Evolutionary conservation across 192 early-diverging fungal species (phyloP), one percentile per base, ranked within the genome.

Genomic region (Coemansia sp.): DNA sequence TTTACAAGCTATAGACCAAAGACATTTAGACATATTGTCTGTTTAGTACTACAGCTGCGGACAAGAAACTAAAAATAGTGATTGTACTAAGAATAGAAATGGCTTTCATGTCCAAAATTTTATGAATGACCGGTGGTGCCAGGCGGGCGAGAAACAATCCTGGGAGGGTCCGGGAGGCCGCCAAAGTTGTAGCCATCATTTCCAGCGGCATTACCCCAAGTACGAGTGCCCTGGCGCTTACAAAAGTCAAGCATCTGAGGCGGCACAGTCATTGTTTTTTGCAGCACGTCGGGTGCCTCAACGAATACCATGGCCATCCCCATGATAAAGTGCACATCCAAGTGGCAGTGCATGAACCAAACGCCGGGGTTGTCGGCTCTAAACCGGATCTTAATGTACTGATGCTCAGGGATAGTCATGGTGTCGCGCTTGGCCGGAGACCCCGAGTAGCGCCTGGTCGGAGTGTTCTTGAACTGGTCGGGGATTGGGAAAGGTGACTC

Each of bases 311-410:
- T 87, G 27, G 85, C 89, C 68, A 94, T 85, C 53, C 94, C 94
- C 62, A 89, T 74, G 29, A 86, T 83, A 63, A 93, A 82, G 53
- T 86, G 85, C 20, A 76, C 66, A 36, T 78, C 75, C 50, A 72
- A 43, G 75, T 93, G 93, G 81, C 93, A 95, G 79, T 95, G 95
- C 81, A 94, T 87, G 43, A 91, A 74, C 93, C 93, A 96, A 16
- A 88, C 87, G 16, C 93, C 95, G 5, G 92, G 91, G 75, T 95
- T 95, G 75, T 94, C 87, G 12, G 91, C 90, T 22, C 79, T 58
- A 72, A 93, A 93, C 18, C 92, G 85, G 36, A 96, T 69, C 44
- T 88, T 87, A 29, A 85, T 71, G 65, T 88, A 91, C 29, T 87
- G 68, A 52, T 79, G 72, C 24, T 66, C 74, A 6, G 88, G 88